Percentiles rank a stretch among this genome's conserved stretches.
phyloP scores from a whole-genome alignment of 495 filamentous ascomycete species.

The Chaetomium fimeti region DNA sequence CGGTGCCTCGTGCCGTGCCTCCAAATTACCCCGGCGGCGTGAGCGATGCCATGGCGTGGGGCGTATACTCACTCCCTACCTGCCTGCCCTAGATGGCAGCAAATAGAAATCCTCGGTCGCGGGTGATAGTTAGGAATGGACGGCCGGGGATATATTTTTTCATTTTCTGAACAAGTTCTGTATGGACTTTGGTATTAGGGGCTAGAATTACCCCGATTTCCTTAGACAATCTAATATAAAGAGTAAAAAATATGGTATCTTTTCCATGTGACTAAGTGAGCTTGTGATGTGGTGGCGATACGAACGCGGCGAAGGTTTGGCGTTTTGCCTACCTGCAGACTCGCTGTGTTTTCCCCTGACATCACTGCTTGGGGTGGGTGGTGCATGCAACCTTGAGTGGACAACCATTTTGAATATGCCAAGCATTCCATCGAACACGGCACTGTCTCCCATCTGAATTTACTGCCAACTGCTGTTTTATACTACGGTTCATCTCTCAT shows the following conservation, averaged over 20 bases:
- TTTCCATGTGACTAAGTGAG: slow-evolving; percentile 5
- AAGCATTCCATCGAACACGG: too few species aligned
- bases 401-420: too few species aligned
- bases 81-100: slow-evolving; percentile 8
- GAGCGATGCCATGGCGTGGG: slow-evolving; percentile 11
- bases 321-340: background rate
- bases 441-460: too few species aligned
- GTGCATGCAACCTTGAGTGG: too few species aligned
- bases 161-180: slow-evolving; percentile 39
- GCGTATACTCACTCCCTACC: background rate
- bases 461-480: too few species aligned
- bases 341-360: background rate
- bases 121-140: slow-evolving; percentile 21
- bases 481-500: too few species aligned
- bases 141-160: slow-evolving; percentile 36
- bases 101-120: slow-evolving; percentile 25
- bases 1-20: slow-evolving; percentile 1
- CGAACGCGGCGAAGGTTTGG: background rate
- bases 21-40: background rate
- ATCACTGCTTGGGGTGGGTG: background rate
- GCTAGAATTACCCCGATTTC: slow-evolving; percentile 30
- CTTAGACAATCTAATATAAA: slow-evolving; percentile 46
- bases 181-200: slow-evolving; percentile 29
- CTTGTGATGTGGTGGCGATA: background rate
- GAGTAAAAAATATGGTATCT: slow-evolving; percentile 32